Base-by-base conservation (phyloP, 2,329 filamentous ascomycete genomes). In the Pseudomassariella vexata region DNA sequence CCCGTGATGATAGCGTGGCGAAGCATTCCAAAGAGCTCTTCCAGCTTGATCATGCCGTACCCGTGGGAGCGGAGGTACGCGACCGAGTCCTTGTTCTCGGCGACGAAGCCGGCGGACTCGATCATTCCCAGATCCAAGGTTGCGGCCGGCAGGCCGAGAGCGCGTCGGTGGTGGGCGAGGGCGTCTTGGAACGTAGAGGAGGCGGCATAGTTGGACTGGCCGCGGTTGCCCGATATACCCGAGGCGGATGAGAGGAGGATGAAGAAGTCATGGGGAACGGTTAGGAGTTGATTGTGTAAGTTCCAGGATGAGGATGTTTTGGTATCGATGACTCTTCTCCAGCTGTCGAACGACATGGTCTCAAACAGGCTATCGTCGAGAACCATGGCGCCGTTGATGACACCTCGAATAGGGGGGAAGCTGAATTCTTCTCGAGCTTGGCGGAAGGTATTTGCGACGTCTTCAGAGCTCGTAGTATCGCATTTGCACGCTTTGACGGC, bases 331-430 rank as follows among this genome's bases (percentile, higher is more conserved):
- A 15, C 24, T 14, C 10, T 14, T 7, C 12, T 9, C 24, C 24
- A 26, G 8, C 16, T 7, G 8, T 50, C 40, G 10, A 39, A 22
- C 1, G 28, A 28, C 33, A 37, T 35, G 3, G 31, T 24, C 4
- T 23, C 11, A n/a, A 43, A 40, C 4, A 36, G 31, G 8, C 17
- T n/a, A 16, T 41, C 39, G 6, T 18, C 9, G 3, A 44, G 34
- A 3, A 41, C 28, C 34, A 40, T 42, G 6, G 41, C 41, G 16
- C 39, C 41, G 19, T 42, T 39, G 21, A 26, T 25, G 10, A 43
- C 35, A 4, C 40, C 40, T 4, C 24, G 24, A 9, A 26, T 15
- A 7, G 24, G 24, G 7, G 8, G 24, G 8, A 9, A 8, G n/a
- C n/a, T n/a, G 10, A 9, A 15, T 15, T 9, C 12, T 7, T 15